Base-by-base conservation (phyloP, 2,329 filamentous ascomycete genomes). In the Lachnellula cervina region DNA sequence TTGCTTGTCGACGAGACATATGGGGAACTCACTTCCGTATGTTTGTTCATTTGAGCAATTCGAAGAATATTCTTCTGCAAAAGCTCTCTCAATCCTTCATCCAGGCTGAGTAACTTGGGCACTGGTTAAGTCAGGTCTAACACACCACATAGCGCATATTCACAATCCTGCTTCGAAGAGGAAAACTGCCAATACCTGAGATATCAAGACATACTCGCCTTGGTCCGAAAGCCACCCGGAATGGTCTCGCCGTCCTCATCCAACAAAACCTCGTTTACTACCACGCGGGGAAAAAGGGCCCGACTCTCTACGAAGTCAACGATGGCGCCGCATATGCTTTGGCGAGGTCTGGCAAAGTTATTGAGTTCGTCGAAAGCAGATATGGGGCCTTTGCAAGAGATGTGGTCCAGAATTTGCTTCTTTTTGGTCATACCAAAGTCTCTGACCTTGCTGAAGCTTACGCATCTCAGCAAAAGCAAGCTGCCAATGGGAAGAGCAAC, bases 21-120 rank as follows among this genome's bases (percentile, higher is more conserved):
- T 72, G 94, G 94, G 69, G 89, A 96, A 75, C 84, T 97, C 57
- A 90, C 91, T 60, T 90, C 90, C 70, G 93, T 97, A 88, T 68
- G 87, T 77, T 46, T 58, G 28, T 46, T 55, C 50, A 34, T 40
- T 34, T 48, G 14, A 43, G 14, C 32, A 25, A 34, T 48, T 28
- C 19, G 7, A 11, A 32, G 28, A 28, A 55, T 21, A 42, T 45
- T 35, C 42, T 35, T 48, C 9, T 14, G 14, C 46, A 19, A 45
- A 44, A 49, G 42, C 43, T 53, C 34, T 6, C 47, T 44, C 52
- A 52, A 60, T 55, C 54, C 49, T 53, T 38, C 51, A 38, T 44
- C 49, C 52, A 57, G 51, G 54, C 52, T 61, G 55, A 57, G 54
- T 52, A 57, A 43, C 49, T 59, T 57, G 49, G 52, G 40, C 42